Evolutionary conservation across 345 rosid genomes (phyloP), one percentile per base, ranked within the genome.

Genomic region (Erysimum cheiranthoides): DNA sequence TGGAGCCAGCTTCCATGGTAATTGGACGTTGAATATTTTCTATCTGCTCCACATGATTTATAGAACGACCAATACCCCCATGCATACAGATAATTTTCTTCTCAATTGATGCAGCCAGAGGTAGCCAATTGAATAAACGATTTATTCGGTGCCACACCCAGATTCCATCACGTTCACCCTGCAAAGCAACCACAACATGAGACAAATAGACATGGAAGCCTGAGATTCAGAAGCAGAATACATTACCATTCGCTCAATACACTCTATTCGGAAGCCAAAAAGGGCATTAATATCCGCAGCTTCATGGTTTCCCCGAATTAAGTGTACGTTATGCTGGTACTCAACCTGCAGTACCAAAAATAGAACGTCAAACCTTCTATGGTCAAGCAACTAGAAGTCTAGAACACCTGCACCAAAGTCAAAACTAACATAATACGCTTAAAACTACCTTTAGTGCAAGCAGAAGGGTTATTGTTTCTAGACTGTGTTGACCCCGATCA

Each of bases 211-310:
- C 60, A 43, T 51, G 57, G 25, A 53, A 46, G 42, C 56, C 56
- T 61, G n/a, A 78, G 28, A 72, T 57, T 34, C 13, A 40, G 7
- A 57, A 10, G 70, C 65, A 66, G 49, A 49, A 6, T 43, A 65
- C 30, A 56, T 47, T 92, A 92, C 97, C 97, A 92, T 90, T 73
- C 97, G 97, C 80, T 92, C 97, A 47, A 92, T 88, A 74, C 97
- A 92, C 82, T 92, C 97, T 31, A 92, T 92, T 59, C 97, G 83
- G 80, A 92, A 92, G 61, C 97, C 97, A 84, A 92, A 92, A 61
- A 92, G 97, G 62, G 97, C 97, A 87, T 92, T 92, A 60, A 92
- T 92, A 77, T 92, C 97, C 42, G 97, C 97, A 75, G 97, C 97
- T 90, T 92, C 97, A 81, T 92, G 97, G 84, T 92, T 92, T 50